Conservation (phyloP, 768 basidiomycete genomes). For the Agaricus sinodeliciosus region DNA sequence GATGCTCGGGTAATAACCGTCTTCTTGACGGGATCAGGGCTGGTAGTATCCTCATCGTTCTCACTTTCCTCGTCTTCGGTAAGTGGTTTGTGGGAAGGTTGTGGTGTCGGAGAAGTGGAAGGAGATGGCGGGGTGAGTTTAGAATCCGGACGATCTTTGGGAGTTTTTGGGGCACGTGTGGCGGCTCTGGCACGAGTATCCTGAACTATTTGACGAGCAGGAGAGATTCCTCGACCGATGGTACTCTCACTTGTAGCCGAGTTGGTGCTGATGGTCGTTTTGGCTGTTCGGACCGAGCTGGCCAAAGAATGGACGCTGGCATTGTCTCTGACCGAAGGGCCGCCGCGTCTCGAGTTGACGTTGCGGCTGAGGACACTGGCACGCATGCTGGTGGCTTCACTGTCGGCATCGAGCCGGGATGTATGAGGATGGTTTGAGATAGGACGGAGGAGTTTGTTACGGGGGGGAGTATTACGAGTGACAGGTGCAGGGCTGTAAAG, state of each 20-base stretch:
- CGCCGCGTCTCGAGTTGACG: conserved; percentile 6
- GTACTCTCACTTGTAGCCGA: conserved; percentile 11
- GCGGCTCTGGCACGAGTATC: conserved; percentile 17
- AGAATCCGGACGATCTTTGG: conserved; percentile 58
- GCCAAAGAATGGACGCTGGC: conserved; percentile 6
- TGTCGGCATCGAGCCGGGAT: conserved; percentile 30
- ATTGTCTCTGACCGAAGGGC: neutral
- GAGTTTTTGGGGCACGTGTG: conserved; percentile 21
- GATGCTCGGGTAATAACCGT: conserved; percentile 23
- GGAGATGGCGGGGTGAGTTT: conserved; percentile 51
- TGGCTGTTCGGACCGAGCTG: conserved; percentile 12
- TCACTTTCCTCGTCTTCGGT: conserved; percentile 13
- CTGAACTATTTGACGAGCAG: conserved; percentile 22
- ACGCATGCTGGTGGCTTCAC: conserved; percentile 38
- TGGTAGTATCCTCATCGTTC: conserved; percentile 9
- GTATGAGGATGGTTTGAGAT: conserved; percentile 26
- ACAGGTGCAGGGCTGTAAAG: conserved; percentile 43
- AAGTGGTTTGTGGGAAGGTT: conserved; percentile 3
- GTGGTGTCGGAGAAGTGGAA: conserved; percentile 12
- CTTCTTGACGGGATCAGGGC: conserved; percentile 19
- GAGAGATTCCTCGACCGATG: conserved; percentile 17
- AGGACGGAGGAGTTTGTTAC: conserved; percentile 18
- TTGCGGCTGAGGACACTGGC: conserved; percentile 34
- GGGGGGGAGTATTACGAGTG: conserved; percentile 9
- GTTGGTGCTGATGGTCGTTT: neutral